Conservation (phyloP, 2,329 filamentous ascomycete genomes). For the Alternaria infectoria region DNA sequence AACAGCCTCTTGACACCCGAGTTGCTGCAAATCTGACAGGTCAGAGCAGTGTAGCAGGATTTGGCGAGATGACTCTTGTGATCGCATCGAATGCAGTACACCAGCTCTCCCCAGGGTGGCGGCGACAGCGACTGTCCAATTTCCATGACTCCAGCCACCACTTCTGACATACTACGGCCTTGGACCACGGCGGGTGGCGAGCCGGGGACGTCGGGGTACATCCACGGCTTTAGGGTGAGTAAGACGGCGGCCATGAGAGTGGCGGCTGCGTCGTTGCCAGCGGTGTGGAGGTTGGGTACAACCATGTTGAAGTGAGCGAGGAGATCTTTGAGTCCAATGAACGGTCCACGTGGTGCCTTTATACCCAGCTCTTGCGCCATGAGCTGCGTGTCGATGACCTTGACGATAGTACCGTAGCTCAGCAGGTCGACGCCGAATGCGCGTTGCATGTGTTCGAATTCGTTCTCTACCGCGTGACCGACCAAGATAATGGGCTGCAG, state of each 20-base stretch:
- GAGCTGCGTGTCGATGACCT: conserved; percentile 25
- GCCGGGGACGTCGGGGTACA: conserved; percentile 3
- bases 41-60: conserved; percentile 6
- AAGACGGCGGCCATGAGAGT: conserved; percentile 23
- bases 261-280: conserved; percentile 22
- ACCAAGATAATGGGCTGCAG: conserved; percentile 26
- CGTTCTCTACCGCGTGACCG: conserved; percentile 19
- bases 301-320: conserved; percentile 16
- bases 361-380: conserved; percentile 17
- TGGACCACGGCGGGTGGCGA: background rate
- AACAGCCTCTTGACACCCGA: background rate
- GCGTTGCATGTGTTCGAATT: conserved; percentile 15
- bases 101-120: conserved; percentile 1
- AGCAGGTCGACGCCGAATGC: conserved; percentile 16
- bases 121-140: conserved; percentile 4
- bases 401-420: conserved; percentile 18
- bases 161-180: background rate
- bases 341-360: background rate
- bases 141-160: background rate
- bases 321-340: conserved; percentile 19
- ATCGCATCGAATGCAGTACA: conserved; percentile 16
- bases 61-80: conserved; percentile 10
- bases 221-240: conserved; percentile 1
- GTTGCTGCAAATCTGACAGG: conserved; percentile 4
- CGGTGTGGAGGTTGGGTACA: conserved; percentile 15